Evolutionary conservation across 257 asterid species (phyloP).

Genomic region (Solanum gandarillasii): DNA sequence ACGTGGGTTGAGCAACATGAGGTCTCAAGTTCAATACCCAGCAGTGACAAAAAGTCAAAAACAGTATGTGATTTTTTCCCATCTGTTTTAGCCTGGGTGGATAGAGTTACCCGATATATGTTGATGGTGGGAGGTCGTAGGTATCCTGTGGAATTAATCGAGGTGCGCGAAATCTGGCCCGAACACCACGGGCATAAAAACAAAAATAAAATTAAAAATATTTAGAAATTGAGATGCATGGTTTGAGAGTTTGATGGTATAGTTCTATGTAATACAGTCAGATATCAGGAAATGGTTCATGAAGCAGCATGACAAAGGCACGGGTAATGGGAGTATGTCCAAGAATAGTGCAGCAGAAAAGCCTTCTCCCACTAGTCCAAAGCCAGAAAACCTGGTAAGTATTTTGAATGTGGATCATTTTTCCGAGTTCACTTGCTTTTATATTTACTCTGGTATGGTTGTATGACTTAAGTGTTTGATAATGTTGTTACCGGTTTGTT

Average conservation of each 20-base stretch:
- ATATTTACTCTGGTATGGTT: background rate
- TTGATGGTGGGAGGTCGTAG: background rate
- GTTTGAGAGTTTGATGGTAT: background rate
- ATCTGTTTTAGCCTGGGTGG: background rate
- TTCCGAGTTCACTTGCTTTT: background rate
- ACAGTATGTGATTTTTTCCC: background rate
- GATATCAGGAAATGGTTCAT: slow-evolving; percentile 94
- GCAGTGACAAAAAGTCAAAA: background rate
- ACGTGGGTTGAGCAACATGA: background rate
- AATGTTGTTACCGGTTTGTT: background rate
- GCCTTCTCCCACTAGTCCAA: slow-evolving; percentile 29
- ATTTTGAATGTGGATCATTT: background rate
- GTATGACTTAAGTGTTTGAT: background rate
- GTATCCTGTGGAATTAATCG: background rate
- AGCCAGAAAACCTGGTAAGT: slow-evolving; percentile 38
- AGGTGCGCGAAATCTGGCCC: background rate
- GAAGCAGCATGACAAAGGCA: slow-evolving; percentile 52
- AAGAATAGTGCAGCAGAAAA: slow-evolving; percentile 44
- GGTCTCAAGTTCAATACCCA: background rate
- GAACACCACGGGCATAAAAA: background rate
- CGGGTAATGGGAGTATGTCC: slow-evolving; percentile 41
- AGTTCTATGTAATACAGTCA: slow-evolving; percentile 32
- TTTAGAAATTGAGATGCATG: background rate
- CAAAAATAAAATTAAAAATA: background rate
- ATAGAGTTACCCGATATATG: background rate